Evolutionary conservation across 805 yeast genomes (phyloP).

Genomic region (Lachancea lanzarotensis): DNA sequence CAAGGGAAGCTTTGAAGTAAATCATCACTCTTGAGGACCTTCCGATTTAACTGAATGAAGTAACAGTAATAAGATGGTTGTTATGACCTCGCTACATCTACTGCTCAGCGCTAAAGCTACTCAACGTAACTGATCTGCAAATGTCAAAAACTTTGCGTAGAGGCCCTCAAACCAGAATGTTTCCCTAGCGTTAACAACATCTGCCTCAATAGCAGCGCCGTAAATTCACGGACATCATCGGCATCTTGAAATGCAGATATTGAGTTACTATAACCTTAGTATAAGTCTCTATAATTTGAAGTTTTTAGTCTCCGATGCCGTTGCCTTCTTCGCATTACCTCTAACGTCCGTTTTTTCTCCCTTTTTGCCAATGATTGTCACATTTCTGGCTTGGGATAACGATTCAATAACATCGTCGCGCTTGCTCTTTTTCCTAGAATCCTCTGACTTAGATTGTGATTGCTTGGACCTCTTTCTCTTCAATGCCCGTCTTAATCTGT

Average conservation of each 20-base stretch:
- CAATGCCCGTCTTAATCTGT: slow-evolving; percentile 76
- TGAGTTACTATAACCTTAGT: neutral
- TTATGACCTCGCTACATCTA: too few relatives aligned
- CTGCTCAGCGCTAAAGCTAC: too few relatives aligned
- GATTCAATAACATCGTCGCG: slow-evolving; percentile 63
- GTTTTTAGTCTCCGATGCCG: slow-evolving; percentile 13
- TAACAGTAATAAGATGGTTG: too few relatives aligned
- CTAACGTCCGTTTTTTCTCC: slow-evolving; percentile 69
- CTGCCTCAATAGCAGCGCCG: too few relatives aligned
- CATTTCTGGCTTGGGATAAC: slow-evolving; percentile 62
- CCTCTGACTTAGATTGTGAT: slow-evolving; percentile 30
- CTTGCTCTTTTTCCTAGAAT: slow-evolving; percentile 43
- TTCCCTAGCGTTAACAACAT: too few relatives aligned
- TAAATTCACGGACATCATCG: neutral
- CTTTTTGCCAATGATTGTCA: slow-evolving; percentile 67
- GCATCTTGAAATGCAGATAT: neutral
- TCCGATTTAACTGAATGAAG: too few relatives aligned
- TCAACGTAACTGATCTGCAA: too few relatives aligned
- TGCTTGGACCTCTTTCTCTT: slow-evolving; percentile 71
- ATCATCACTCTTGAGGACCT: neutral
- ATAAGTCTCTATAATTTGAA: slow-evolving; percentile 23
- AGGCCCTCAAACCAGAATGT: too few relatives aligned
- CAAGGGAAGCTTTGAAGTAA: slow-evolving; percentile 22
- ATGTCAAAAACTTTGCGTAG: too few relatives aligned
- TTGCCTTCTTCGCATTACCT: slow-evolving; percentile 55